Evolutionary conservation across 257 asterid genomes (phyloP).

Genomic region (Fraxinus anomala): DNA sequence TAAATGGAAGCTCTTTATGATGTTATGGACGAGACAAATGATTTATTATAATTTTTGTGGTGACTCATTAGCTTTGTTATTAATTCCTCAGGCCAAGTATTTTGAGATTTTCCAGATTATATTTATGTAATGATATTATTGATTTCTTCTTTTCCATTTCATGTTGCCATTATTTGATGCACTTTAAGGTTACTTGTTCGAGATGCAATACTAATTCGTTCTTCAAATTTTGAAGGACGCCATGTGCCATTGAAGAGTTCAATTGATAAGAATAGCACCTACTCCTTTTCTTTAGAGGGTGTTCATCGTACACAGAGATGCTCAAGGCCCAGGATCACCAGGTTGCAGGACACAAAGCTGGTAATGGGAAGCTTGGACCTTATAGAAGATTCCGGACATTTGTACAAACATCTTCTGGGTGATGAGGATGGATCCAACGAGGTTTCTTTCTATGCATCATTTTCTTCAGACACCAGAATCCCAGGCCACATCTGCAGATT

Average conservation of each 20-base stretch:
- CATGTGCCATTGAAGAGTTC: neutral
- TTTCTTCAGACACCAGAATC: constrained; percentile 56
- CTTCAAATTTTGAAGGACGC: constrained; percentile 24
- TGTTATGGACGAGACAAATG: too few species aligned
- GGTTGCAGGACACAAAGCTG: constrained; percentile 89
- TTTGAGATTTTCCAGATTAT: neutral
- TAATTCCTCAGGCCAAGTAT: neutral
- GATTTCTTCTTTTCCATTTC: neutral
- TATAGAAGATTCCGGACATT: constrained; percentile 75
- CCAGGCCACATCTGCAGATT: constrained; percentile 58
- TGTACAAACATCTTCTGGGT: constrained; percentile 90
- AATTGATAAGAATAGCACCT: constrained; percentile 12
- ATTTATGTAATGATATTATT: neutral
- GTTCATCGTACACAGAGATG: constrained; percentile 40
- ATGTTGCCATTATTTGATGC: neutral
- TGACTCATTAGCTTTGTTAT: neutral
- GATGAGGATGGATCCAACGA: constrained; percentile 77
- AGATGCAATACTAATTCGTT: neutral
- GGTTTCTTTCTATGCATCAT: constrained; percentile 67
- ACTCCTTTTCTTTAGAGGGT: neutral
- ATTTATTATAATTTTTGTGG: neutral
- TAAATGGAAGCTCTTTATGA: neutral
- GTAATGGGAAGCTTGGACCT: constrained; percentile 71
- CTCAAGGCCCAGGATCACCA: constrained; percentile 78
- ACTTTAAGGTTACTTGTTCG: neutral